These are phyloP conservation scores for Suhomyces wounanorum DNA, from an alignment of 1,139 yeast species.

Conservation along the genomic window DNA sequence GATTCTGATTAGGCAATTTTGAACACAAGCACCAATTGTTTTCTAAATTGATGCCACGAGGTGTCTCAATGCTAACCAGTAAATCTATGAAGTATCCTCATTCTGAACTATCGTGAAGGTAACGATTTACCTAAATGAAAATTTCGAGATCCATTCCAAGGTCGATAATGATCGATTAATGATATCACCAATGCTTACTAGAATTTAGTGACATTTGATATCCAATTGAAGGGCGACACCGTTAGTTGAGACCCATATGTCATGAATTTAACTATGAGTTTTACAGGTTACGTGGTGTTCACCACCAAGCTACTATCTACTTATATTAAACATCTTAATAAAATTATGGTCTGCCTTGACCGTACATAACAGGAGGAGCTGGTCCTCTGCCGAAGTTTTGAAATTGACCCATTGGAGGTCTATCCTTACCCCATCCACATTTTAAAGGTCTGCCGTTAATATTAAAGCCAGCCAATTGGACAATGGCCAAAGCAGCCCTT, in stretches of 20 bases:
- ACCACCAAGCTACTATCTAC: not conserved
- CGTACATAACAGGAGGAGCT: slow-evolving; percentile 6
- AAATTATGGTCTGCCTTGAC: slow-evolving; percentile 7
- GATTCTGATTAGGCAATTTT: no score
- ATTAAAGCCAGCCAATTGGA: slow-evolving; percentile 72
- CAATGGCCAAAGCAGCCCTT: slow-evolving; percentile 85
- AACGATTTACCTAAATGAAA: no score
- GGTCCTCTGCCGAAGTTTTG: slow-evolving; percentile 35
- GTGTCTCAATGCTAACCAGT: not conserved
- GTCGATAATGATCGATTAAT: no score
- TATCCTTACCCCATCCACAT: slow-evolving; percentile 87
- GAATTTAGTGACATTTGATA: no score
- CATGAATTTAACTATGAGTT: not conserved
- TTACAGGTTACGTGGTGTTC: not conserved
- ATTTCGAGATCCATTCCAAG: no score
- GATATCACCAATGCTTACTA: no score
- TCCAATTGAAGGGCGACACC: not conserved
- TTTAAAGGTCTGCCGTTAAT: slow-evolving; percentile 78
- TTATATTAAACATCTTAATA: slow-evolving; percentile 6
- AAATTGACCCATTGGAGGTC: slow-evolving; percentile 43
- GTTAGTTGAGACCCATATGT: not conserved
- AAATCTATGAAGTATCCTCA: not conserved
- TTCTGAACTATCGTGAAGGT: not conserved
- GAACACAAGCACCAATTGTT: no score
- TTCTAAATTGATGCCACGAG: not conserved